Conservation (phyloP, 768 basidiomycete genomes). For the Calocera viscosa region DNA sequence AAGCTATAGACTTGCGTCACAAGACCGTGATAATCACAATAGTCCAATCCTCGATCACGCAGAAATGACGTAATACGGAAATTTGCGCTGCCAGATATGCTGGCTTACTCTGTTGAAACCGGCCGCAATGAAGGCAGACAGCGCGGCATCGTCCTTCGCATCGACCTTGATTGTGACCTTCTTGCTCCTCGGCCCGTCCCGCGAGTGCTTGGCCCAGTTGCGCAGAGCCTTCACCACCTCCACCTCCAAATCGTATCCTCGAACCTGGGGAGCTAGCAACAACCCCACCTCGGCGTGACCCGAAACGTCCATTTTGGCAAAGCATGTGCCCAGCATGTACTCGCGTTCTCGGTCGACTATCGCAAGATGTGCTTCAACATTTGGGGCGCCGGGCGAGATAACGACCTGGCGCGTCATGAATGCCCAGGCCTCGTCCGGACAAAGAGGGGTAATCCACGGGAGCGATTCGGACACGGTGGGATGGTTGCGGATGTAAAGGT, state of each 20-base stretch:
- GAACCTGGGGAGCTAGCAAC: not conserved
- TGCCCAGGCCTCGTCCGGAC: constrained; percentile 7
- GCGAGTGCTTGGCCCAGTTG: not conserved
- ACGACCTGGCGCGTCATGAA: constrained; percentile 1
- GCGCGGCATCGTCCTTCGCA: not conserved
- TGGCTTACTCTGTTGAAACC: constrained; percentile 2
- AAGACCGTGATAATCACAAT: too few relatives aligned
- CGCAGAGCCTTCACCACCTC: constrained; percentile 3
- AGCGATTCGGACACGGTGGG: constrained; percentile 24
- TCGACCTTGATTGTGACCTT: constrained; percentile 2
- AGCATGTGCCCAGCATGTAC: not conserved
- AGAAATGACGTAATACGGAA: constrained; percentile 3
- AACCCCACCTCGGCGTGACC: not conserved
- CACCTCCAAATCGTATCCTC: not conserved
- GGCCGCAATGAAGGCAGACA: not conserved
- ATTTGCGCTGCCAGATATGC: not conserved
- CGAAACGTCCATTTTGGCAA: not conserved
- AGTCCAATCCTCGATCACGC: not conserved
- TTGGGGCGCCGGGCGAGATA: not conserved
- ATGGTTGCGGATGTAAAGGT: constrained; percentile 25
- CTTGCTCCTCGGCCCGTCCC: not conserved
- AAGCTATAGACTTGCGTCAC: not conserved
- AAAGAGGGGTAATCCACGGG: constrained; percentile 20
- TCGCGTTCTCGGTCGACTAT: not conserved
- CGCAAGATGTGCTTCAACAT: constrained; percentile 5